phyloP scores from a whole-genome alignment of 495 filamentous ascomycete genomes.

The Xylaria palmicola region DNA sequence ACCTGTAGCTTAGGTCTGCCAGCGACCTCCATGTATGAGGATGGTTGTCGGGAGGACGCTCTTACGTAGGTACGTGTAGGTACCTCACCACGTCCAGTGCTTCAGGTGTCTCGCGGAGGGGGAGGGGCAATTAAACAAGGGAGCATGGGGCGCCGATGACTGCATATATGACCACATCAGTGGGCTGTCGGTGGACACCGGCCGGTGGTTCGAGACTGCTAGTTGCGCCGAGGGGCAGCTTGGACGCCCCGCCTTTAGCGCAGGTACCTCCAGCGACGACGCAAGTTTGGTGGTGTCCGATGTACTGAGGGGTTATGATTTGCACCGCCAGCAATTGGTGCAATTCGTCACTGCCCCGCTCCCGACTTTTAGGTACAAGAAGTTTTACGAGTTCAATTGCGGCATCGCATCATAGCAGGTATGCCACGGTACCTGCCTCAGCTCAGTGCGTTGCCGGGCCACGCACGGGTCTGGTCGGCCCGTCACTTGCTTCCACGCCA shows the following conservation, averaged over 20 bases:
- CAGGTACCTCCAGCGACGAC: neutral
- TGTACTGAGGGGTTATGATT: slow-evolving; percentile 13
- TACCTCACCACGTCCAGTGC: neutral
- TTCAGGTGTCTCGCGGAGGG: slow-evolving; percentile 6
- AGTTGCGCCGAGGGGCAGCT: neutral
- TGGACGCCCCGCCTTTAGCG: neutral
- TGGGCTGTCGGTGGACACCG: neutral
- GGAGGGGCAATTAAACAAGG: slow-evolving; percentile 11
- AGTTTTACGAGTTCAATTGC: neutral
- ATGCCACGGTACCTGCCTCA: no score
- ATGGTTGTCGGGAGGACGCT: no score
- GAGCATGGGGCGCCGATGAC: slow-evolving; percentile 6
- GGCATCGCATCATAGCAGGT: neutral
- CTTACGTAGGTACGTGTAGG: neutral
- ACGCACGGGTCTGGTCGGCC: no score
- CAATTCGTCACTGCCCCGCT: slow-evolving; percentile 3
- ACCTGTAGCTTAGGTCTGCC: neutral
- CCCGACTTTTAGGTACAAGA: no score
- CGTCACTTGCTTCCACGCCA: no score
- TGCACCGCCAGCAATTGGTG: slow-evolving; percentile 8
- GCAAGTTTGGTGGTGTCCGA: neutral
- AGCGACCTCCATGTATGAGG: neutral
- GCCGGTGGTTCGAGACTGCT: slow-evolving; percentile 8
- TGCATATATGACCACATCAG: slow-evolving; percentile 7
- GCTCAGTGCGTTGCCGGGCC: no score